A percentile compares a stretch with the other conserved stretches of the same genome.
phyloP scores from a whole-genome alignment of 352 stramenopile genomes.

The Blastocystis sp. region DNA sequence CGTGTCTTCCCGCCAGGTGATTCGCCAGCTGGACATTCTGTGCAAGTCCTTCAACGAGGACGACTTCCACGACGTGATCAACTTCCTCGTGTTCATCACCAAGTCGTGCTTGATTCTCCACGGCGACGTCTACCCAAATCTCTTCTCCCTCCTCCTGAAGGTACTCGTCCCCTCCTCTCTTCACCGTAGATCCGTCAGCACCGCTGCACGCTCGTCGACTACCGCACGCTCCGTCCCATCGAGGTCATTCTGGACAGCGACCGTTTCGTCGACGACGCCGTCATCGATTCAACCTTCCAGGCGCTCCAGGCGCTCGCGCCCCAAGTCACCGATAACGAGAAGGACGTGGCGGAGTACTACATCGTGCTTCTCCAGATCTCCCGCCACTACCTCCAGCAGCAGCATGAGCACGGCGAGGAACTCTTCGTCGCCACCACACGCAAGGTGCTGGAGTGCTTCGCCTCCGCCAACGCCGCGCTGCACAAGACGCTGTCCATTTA shows the following conservation, averaged over 20 bases:
- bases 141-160: constrained; percentile 30
- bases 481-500: constrained; percentile 48
- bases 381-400: not conserved
- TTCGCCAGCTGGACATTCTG: constrained; percentile 38
- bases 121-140: not conserved
- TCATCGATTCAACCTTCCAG: not conserved
- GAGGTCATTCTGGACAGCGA: constrained; percentile 3
- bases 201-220: constrained; percentile 18
- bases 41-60: constrained; percentile 33
- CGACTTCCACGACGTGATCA: constrained; percentile 35
- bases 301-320: constrained; percentile 2
- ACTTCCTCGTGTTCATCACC: constrained; percentile 8
- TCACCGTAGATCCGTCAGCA: not conserved
- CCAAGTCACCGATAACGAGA: not conserved
- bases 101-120: not conserved
- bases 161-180: not conserved
- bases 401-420: not conserved
- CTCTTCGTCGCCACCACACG: not conserved
- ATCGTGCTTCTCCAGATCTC: not conserved
- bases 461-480: not conserved
- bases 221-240: not conserved
- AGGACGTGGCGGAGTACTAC: constrained; percentile 23
- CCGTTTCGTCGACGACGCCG: not conserved
- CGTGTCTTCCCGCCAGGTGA: constrained; percentile 7
- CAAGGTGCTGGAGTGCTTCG: not conserved